Conservation (phyloP, 192 early-diverging fungal genomes). For the Dispira simplex region DNA sequence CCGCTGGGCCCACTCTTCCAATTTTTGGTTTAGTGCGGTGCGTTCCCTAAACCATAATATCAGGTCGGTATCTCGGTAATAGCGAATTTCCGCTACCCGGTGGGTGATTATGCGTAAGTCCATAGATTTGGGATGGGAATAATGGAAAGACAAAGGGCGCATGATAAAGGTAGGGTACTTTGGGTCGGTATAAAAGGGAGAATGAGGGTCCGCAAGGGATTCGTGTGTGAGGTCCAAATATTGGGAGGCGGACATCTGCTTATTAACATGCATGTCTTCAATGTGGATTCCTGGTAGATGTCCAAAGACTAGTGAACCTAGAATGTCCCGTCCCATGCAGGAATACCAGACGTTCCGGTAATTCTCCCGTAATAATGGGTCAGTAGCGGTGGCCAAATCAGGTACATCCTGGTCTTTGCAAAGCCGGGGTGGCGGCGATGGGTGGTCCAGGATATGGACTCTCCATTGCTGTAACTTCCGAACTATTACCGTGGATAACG, state of each 20-base stretch:
- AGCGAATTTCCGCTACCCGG: constrained; percentile 1
- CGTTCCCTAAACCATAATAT: constrained; percentile 1
- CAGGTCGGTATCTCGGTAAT: not conserved
- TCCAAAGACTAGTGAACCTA: constrained; percentile 3
- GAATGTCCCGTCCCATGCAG: not conserved
- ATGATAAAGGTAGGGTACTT: not conserved
- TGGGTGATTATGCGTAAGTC: not conserved
- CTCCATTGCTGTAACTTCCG: not conserved
- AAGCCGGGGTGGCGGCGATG: not conserved
- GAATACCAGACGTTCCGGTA: not conserved
- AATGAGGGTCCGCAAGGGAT: not conserved
- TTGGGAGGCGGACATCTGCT: not conserved
- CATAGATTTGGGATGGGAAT: not conserved
- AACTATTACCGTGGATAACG: not conserved
- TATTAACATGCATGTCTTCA: not conserved
- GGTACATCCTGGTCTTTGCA: not conserved
- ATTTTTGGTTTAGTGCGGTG: constrained; percentile 1
- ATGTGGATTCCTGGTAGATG: not conserved
- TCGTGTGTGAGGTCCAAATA: too few species aligned
- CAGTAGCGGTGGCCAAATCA: not conserved
- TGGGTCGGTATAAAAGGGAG: not conserved
- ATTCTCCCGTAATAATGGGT: constrained; percentile 7
- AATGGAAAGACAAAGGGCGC: not conserved
- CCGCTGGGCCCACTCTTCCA: not conserved
- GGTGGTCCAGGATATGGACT: constrained; percentile 10